These are phyloP conservation scores for Puccinia coronata DNA, from an alignment of 1,284 basidiomycete species.

Conservation along the genomic window DNA sequence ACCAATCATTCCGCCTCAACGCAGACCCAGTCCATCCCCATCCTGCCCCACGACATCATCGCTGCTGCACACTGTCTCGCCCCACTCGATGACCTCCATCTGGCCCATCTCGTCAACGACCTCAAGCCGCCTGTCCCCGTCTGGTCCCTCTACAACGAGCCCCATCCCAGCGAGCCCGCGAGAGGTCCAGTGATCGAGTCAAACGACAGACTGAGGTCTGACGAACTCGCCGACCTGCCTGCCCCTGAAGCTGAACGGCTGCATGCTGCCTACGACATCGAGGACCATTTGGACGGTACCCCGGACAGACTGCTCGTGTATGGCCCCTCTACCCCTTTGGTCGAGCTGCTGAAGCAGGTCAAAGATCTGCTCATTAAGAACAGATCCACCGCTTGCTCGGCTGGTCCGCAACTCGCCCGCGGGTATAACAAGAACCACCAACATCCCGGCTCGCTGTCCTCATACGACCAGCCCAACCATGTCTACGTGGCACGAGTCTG, in stretches of 20 bases:
- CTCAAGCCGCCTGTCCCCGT: slow-evolving; percentile 19
- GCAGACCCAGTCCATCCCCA: background rate
- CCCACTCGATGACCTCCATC: slow-evolving; percentile 44
- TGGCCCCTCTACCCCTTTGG: slow-evolving; percentile 20
- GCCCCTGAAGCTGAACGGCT: slow-evolving; percentile 39
- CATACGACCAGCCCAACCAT: background rate
- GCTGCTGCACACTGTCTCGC: slow-evolving; percentile 36
- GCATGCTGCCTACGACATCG: slow-evolving; percentile 47
- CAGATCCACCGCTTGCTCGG: background rate
- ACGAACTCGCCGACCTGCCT: slow-evolving; percentile 43
- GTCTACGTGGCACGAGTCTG: slow-evolving; percentile 40
- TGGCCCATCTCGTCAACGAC: slow-evolving; percentile 41
- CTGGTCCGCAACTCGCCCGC: background rate
- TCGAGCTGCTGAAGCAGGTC: slow-evolving; percentile 26
- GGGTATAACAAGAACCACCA: background rate
- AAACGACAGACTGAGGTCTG: slow-evolving; percentile 39
- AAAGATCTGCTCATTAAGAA: slow-evolving; percentile 14
- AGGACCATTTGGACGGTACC: slow-evolving; percentile 43
- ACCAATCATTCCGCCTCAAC: slow-evolving; percentile 7
- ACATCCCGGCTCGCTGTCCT: background rate
- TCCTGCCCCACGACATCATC: slow-evolving; percentile 40
- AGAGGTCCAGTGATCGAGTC: slow-evolving; percentile 24
- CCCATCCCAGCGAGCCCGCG: background rate
- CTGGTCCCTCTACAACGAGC: slow-evolving; percentile 21
- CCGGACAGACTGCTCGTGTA: slow-evolving; percentile 38